Conservation (phyloP, 768 basidiomycete species). For the Pleurotus cornucopiae region DNA sequence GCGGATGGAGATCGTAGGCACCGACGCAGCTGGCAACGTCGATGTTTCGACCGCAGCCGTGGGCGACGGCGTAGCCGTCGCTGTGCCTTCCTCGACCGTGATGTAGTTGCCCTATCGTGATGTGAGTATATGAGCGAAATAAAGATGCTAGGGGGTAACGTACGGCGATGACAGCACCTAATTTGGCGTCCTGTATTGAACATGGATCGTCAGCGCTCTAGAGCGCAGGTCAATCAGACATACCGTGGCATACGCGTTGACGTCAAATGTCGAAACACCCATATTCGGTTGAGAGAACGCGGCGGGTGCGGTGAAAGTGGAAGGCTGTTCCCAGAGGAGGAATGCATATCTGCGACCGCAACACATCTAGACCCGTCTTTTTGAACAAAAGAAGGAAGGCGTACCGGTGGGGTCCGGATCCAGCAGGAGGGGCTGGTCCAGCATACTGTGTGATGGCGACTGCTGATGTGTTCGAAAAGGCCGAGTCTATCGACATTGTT, state of each 20-base stretch:
- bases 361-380: neutral
- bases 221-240: slow-evolving; percentile 10
- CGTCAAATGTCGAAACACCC: slow-evolving; percentile 51
- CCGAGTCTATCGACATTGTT: slow-evolving; percentile 19
- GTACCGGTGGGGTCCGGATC: slow-evolving; percentile 73
- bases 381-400: slow-evolving; percentile 5
- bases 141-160: slow-evolving; percentile 7
- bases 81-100: slow-evolving; percentile 65
- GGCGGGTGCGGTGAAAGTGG: slow-evolving; percentile 55
- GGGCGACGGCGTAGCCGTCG: slow-evolving; percentile 43
- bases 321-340: slow-evolving; percentile 60
- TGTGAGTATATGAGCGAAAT: slow-evolving; percentile 1
- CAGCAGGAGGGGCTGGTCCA: slow-evolving; percentile 66
- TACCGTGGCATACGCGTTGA: slow-evolving; percentile 55
- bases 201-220: neutral
- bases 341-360: slow-evolving; percentile 54
- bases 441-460: slow-evolving; percentile 60
- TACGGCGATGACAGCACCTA: slow-evolving; percentile 62
- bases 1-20: neutral
- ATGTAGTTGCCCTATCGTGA: slow-evolving; percentile 59
- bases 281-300: slow-evolving; percentile 46
- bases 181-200: slow-evolving; percentile 37
- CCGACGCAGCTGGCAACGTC: slow-evolving; percentile 35
- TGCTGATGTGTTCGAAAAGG: slow-evolving; percentile 40
- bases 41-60: slow-evolving; percentile 67